A percentile compares a stretch with the other conserved stretches of the same genome.
Evolutionary conservation across 2,329 filamentous ascomycete genomes (phyloP).

Genomic region (Diaporthe sp.): DNA sequence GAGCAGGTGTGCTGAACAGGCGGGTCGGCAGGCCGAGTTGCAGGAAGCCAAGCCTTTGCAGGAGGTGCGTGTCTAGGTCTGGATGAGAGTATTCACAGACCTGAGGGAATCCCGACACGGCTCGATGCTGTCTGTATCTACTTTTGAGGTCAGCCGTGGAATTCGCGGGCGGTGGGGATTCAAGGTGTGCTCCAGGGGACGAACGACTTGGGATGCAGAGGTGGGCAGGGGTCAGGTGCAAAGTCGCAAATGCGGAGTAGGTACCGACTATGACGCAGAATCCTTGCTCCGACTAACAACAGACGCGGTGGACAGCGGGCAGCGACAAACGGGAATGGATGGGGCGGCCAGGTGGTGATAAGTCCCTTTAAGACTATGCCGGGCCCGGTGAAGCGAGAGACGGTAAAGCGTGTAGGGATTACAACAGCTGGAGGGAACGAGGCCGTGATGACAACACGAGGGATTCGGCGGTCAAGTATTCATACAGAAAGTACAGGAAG

Average conservation of each 20-base stretch:
- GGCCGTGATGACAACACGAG: slow-evolving; percentile 7
- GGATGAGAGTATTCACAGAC: not conserved
- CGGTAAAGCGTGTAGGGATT: slow-evolving; percentile 13
- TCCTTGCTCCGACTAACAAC: slow-evolving; percentile 27
- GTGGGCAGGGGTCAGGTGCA: slow-evolving; percentile 17
- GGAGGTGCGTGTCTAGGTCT: not conserved
- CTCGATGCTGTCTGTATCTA: slow-evolving; percentile 8
- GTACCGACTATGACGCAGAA: slow-evolving; percentile 34
- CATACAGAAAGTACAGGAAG: slow-evolving; percentile 19
- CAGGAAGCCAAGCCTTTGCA: slow-evolving; percentile 8
- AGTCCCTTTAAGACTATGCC: not conserved
- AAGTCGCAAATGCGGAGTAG: slow-evolving; percentile 32
- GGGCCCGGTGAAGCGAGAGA: slow-evolving; percentile 10
- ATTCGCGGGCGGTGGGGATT: slow-evolving; percentile 21
- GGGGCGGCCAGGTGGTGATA: not conserved
- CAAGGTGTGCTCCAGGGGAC: slow-evolving; percentile 12
- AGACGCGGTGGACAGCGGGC: slow-evolving; percentile 15
- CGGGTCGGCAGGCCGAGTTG: not conserved
- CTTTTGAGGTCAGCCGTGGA: slow-evolving; percentile 26
- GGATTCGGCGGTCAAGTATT: slow-evolving; percentile 32
- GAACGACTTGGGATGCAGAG: slow-evolving; percentile 14
- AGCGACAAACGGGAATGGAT: slow-evolving; percentile 5
- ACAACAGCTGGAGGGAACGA: slow-evolving; percentile 11
- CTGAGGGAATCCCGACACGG: not conserved
- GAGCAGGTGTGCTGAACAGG: slow-evolving; percentile 9